phyloP scores from a whole-genome alignment of 495 filamentous ascomycete species.

The Aspergillus diversus region DNA sequence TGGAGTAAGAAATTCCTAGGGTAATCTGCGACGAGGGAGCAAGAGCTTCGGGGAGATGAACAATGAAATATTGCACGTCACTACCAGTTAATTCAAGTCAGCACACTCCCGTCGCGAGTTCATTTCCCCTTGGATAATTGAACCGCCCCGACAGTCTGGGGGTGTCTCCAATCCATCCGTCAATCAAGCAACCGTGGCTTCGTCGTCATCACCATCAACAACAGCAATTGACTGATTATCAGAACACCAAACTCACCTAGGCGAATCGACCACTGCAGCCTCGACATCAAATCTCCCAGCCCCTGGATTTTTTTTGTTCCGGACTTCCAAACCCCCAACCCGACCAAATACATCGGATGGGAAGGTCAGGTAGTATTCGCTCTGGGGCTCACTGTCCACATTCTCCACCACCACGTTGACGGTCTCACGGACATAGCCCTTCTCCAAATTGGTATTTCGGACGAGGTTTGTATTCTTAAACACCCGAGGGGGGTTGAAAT shows the following conservation, averaged over 20 bases:
- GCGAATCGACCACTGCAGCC: conserved; percentile 46
- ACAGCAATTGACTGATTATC: conserved; percentile 33
- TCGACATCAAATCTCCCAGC: conserved; percentile 69
- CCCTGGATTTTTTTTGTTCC: conserved; percentile 79
- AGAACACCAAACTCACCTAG: conserved; percentile 34
- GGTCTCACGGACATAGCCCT: conserved; percentile 83
- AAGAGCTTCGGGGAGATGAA: conserved; percentile 75
- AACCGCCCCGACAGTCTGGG: not conserved
- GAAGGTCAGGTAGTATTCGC: conserved; percentile 89
- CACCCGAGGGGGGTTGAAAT: conserved; percentile 84
- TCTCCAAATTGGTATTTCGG: conserved; percentile 88
- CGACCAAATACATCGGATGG: conserved; percentile 69
- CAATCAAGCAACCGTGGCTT: conserved; percentile 27
- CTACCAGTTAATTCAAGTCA: conserved; percentile 44
- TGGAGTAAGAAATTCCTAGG: conserved; percentile 80
- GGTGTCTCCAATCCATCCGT: not conserved
- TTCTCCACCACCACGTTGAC: conserved; percentile 97
- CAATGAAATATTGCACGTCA: conserved; percentile 79
- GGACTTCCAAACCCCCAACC: conserved; percentile 85
- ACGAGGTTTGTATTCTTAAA: conserved; percentile 93
- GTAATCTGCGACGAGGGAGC: conserved; percentile 77
- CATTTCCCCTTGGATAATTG: not conserved
- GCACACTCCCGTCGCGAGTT: not conserved
- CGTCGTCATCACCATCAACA: conserved; percentile 17
- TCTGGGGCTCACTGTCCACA: conserved; percentile 71